These are phyloP conservation scores for Petunia secreta DNA, from an alignment of 257 asterid genomes.

Conservation along the genomic window DNA sequence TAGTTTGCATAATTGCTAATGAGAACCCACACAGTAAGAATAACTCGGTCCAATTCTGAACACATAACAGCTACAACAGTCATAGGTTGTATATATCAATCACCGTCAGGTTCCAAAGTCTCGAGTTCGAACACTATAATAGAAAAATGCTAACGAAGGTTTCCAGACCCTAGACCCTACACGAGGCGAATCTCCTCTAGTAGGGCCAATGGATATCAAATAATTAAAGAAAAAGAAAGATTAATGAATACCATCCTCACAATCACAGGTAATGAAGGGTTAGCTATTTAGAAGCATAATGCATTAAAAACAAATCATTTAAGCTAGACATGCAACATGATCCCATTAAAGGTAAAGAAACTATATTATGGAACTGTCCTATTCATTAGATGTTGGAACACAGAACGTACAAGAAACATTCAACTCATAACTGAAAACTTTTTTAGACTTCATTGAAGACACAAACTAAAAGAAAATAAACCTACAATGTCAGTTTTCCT, in stretches of 20 bases:
- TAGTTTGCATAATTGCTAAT: not conserved
- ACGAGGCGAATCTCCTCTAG: no score
- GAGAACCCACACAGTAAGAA: not conserved
- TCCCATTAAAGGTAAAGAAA: not conserved
- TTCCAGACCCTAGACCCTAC: no score
- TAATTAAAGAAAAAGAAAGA: no score
- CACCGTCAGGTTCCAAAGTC: not conserved
- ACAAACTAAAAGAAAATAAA: constrained; percentile 1
- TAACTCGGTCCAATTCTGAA: not conserved
- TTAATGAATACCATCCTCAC: no score
- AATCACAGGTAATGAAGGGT: not conserved
- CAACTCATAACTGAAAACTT: not conserved
- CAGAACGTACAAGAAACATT: not conserved
- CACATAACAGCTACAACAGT: not conserved
- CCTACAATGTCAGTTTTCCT: constrained; percentile 16
- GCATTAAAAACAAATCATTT: not conserved
- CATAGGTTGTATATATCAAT: not conserved
- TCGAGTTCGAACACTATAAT: no score
- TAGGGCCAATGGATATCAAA: no score
- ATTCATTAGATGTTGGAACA: not conserved
- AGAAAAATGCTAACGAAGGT: no score
- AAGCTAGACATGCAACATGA: not conserved
- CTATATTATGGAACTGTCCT: not conserved
- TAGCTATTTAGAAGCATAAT: not conserved
- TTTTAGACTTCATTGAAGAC: constrained; percentile 3